Evolutionary conservation across 78 protist genomes (phyloP).

Genomic region (Guillardia theta): DNA sequence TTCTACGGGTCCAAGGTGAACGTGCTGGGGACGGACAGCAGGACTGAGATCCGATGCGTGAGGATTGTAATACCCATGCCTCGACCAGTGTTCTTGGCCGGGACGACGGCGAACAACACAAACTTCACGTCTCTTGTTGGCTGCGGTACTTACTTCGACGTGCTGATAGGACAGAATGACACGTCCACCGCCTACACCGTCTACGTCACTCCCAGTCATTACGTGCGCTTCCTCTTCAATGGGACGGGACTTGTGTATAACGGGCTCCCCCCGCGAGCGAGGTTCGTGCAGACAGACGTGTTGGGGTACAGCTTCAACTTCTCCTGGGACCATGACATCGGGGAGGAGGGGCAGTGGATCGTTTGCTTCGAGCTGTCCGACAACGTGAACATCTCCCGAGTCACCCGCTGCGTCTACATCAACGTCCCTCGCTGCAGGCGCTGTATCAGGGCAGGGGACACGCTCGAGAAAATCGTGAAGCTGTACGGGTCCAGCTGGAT

Average conservation of each 20-base stretch:
- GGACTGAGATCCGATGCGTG: background rate
- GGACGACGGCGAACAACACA: background rate
- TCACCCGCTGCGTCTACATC: background rate
- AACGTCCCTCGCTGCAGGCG: no score
- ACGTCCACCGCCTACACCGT: background rate
- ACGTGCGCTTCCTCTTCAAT: background rate
- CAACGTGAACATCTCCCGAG: background rate
- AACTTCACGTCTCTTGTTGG: background rate
- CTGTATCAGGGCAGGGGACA: no score
- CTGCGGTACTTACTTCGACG: background rate
- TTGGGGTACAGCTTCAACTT: background rate
- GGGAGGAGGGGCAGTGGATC: background rate
- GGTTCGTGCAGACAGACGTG: background rate
- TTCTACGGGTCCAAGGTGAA: background rate
- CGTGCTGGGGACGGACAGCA: background rate
- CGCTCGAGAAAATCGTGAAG: no score
- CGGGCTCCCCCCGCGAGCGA: background rate
- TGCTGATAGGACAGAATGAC: background rate
- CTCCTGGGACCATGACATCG: background rate
- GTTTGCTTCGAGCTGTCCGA: background rate
- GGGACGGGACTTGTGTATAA: background rate
- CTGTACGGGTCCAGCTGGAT: no score
- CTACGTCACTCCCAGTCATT: background rate
- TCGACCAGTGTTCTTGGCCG: background rate
- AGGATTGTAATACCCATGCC: background rate